A percentile compares a stretch with the other conserved stretches of the same genome.
Evolutionary conservation across 2,329 filamentous ascomycete species (phyloP).

Genomic region (Catunica adiposa): DNA sequence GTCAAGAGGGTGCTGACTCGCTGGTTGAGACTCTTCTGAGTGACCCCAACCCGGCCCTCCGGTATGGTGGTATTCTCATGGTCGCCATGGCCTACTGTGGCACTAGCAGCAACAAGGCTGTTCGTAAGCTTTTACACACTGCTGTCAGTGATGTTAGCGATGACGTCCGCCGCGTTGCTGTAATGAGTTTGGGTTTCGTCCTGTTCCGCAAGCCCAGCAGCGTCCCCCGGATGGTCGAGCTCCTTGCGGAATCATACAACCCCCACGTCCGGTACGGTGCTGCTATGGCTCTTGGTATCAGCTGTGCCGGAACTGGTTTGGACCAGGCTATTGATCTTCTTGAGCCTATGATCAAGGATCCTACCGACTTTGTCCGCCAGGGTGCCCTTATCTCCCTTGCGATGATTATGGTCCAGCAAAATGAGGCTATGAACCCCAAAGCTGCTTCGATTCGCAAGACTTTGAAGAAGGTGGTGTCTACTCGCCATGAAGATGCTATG

Average conservation of each 20-base stretch:
- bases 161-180: constrained; percentile 85
- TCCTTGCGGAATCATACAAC: constrained; percentile 96
- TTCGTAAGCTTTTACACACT: constrained; percentile 84
- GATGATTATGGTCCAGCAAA: constrained; percentile 99
- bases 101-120: constrained; percentile 95
- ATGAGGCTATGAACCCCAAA: constrained; percentile 97
- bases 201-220: constrained; percentile 95
- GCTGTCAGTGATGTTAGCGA: constrained; percentile 97
- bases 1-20: constrained; percentile 86
- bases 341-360: constrained; percentile 99
- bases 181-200: constrained; percentile 96
- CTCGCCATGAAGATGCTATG: constrained; percentile 97
- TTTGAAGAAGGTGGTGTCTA: constrained; percentile 80
- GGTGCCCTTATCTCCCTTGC: constrained; percentile 84
- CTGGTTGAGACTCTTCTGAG: constrained; percentile 85
- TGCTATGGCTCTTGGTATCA: constrained; percentile 95
- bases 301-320: constrained; percentile 86
- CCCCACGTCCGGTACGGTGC: constrained; percentile 95
- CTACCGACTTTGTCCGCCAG: constrained; percentile 94
- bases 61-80: constrained; percentile 98
- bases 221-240: constrained; percentile 95
- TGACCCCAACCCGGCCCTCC: constrained; percentile 81
- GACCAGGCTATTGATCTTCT: constrained; percentile 93
- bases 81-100: constrained; percentile 94
- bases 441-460: constrained; percentile 81